Conservation (phyloP, 2,329 filamentous ascomycete genomes). For the Clonostachys byssicola region DNA sequence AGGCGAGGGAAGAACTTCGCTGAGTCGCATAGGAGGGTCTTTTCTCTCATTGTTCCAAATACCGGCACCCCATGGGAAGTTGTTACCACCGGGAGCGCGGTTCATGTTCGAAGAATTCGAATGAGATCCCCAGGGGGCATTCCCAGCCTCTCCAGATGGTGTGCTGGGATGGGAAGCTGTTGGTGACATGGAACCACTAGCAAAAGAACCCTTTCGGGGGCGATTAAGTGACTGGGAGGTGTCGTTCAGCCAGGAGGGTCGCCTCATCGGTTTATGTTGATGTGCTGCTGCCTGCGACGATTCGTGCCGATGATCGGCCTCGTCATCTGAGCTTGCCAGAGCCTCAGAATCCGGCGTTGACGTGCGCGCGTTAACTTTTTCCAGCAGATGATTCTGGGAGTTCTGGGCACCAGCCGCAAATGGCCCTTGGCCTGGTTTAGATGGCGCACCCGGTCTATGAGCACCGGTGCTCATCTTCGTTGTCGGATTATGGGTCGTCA, state of each 20-base stretch:
- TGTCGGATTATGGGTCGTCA: background rate
- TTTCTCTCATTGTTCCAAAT: constrained; percentile 81
- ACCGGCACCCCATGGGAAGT: constrained; percentile 72
- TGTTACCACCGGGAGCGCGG: constrained; percentile 38
- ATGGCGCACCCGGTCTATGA: constrained; percentile 42
- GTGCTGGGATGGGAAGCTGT: constrained; percentile 78
- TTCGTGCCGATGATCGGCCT: constrained; percentile 65
- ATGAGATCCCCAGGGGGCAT: constrained; percentile 51
- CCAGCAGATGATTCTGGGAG: constrained; percentile 63
- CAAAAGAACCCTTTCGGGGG: constrained; percentile 73
- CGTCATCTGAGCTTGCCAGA: constrained; percentile 90
- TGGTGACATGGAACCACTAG: constrained; percentile 71
- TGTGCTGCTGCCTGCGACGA: constrained; percentile 39
- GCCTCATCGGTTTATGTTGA: constrained; percentile 60
- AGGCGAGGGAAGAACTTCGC: constrained; percentile 72
- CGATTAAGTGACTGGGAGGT: constrained; percentile 52
- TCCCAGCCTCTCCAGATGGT: constrained; percentile 60
- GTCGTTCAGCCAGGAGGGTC: constrained; percentile 85
- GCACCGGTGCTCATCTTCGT: constrained; percentile 45
- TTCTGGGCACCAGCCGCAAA: constrained; percentile 43
- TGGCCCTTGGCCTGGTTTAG: constrained; percentile 45
- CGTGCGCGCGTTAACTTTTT: constrained; percentile 73
- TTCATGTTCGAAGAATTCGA: constrained; percentile 40
- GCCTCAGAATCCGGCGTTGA: constrained; percentile 94
- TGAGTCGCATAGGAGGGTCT: constrained; percentile 69